A percentile compares a stretch with the other conserved stretches of the same genome.
These are phyloP conservation scores for Rhododendron mucronatum DNA, from an alignment of 148 eudicot species.

Conservation along the genomic window DNA sequence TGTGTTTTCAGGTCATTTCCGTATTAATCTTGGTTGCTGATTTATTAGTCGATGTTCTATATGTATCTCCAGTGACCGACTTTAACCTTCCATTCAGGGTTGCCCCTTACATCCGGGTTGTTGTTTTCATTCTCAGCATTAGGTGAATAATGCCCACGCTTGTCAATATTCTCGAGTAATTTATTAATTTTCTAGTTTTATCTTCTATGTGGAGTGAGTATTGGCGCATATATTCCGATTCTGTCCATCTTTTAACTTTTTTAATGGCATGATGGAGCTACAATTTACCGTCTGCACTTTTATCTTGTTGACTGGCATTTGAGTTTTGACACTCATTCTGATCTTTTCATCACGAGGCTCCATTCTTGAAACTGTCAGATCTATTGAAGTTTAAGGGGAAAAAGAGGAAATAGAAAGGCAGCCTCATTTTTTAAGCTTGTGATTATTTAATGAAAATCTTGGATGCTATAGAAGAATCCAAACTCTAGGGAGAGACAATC, in stretches of 20 bases:
- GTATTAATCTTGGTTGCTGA: constrained; percentile 61
- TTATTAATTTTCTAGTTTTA: not conserved
- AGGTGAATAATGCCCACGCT: constrained; percentile 31
- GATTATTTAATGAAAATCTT: not conserved
- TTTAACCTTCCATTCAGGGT: constrained; percentile 72
- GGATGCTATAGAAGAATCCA: not conserved
- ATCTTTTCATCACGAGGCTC: not conserved
- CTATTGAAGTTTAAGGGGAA: not conserved
- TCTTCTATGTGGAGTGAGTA: not conserved
- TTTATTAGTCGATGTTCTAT: constrained; percentile 44
- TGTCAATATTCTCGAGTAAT: not conserved
- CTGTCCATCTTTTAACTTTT: not conserved
- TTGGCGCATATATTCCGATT: not conserved
- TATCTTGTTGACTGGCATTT: not conserved
- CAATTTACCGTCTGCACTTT: not conserved
- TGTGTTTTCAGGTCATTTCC: constrained; percentile 51
- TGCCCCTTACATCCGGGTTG: constrained; percentile 85
- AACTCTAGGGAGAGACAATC: not conserved
- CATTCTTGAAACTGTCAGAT: not conserved
- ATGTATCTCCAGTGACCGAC: constrained; percentile 55
- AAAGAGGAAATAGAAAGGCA: not conserved
- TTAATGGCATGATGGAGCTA: not conserved
- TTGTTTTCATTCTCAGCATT: constrained; percentile 67
- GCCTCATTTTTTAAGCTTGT: not conserved
- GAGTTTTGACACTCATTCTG: not conserved